Evolutionary conservation across 2,329 filamentous ascomycete genomes (phyloP).

Genomic region (Colletotrichum nymphaeae): DNA sequence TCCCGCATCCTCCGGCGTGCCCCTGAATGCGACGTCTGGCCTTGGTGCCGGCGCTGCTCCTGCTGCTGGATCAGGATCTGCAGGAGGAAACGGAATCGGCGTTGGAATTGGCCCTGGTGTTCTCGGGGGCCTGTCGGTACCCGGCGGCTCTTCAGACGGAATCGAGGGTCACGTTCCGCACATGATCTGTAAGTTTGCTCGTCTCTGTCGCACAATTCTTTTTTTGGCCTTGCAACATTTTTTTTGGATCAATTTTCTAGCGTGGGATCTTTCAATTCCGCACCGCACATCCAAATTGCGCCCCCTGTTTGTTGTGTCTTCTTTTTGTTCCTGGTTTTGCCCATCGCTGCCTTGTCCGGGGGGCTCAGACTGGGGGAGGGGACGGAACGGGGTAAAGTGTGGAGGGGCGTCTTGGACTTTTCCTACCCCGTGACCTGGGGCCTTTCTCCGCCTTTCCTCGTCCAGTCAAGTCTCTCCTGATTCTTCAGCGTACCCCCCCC

Average conservation of each 20-base stretch:
- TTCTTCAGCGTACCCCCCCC: conserved; percentile 12
- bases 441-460: conserved; percentile 18
- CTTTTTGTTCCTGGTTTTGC: conserved; percentile 11
- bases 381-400: conserved; percentile 27
- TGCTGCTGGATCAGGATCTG: not conserved
- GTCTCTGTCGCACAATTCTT: not conserved
- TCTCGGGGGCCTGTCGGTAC: conserved; percentile 28
- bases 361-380: conserved; percentile 26
- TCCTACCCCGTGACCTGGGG: conserved; percentile 29
- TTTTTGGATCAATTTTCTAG: not conserved
- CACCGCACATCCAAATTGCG: not conserved
- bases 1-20: conserved; percentile 3
- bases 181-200: conserved; percentile 58
- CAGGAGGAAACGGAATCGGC: conserved; percentile 28
- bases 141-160: conserved; percentile 36
- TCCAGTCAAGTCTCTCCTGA: conserved; percentile 12
- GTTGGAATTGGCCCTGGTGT: conserved; percentile 28
- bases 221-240: not conserved
- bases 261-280: not conserved
- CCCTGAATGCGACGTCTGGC: conserved; percentile 12
- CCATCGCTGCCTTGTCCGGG: conserved; percentile 25
- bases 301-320: conserved; percentile 17
- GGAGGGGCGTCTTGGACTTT: conserved; percentile 21
- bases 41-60: conserved; percentile 30
- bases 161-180: conserved; percentile 59